Evolutionary conservation across 148 eudicot genomes (phyloP), one percentile per base, ranked within the genome.

Genomic region (Oxyria digyna): DNA sequence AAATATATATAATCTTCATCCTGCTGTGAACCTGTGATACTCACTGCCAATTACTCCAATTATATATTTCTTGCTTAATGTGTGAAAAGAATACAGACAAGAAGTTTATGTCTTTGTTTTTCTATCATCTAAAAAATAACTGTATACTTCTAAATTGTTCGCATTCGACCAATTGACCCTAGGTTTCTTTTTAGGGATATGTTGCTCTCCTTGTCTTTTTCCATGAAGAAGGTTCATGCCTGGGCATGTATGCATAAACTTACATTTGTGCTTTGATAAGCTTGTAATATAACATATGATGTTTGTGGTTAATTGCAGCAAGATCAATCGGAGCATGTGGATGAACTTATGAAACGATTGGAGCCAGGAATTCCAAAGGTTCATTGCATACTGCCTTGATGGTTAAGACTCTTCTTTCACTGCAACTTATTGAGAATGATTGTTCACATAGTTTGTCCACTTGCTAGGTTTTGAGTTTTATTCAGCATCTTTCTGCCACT

Each of bases 281-380:
- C 38, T n/a, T 52, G 67, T 75, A 46, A 55, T 26, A 21, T 69
- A 43, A 27, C 68, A 3, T 37, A 70, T 41, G 55, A 37, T 45
- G 42, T 67, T 8, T 37, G 68, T 41, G 41, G 42, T 45, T 26
- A 4, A 42, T 72, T 77, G 80, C 84, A 85, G 91, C 80, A 65
- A 48, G 82, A 74, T 67, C 74, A 85, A 68, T 80, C 87, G 69
- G 71, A 48, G 26, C 84, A 81, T 71, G 71, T 85, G 62, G 80
- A 84, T 70, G 81, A 81, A 15, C 78, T 86, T 67, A 68, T 87
- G 21, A 55, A 74, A 57, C 74, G 78, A 79, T 76, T 82, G 66
- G 78, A 68, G 37, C 88, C 93, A 62, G 35, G 76, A 59, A 67
- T 77, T 78, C 85, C 87, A 64, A 82, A 87, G 97, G 93, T 87